phyloP scores from a whole-genome alignment of 2,329 filamentous ascomycete species.

The Lojkania enalia region DNA sequence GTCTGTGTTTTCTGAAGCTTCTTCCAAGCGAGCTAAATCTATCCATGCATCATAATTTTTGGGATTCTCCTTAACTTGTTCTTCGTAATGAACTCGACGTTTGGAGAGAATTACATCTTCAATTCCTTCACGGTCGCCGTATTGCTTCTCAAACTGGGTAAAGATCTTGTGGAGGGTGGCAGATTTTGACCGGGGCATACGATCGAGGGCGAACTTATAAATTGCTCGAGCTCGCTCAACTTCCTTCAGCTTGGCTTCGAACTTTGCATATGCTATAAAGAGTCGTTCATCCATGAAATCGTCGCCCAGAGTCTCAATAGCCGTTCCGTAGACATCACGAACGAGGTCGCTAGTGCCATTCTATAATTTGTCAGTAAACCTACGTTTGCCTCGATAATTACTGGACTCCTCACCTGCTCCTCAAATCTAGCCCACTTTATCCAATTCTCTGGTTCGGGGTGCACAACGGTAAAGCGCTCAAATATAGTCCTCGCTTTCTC shows the following conservation, averaged over 20 bases:
- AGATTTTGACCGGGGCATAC: constrained; percentile 84
- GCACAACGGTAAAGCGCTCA: constrained; percentile 84
- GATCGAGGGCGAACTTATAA: constrained; percentile 94
- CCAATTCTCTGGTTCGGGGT: constrained; percentile 95
- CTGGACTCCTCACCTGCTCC: too few relatives aligned
- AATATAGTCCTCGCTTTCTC: constrained; percentile 90
- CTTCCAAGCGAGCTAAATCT: constrained; percentile 89
- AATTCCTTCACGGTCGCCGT: constrained; percentile 87
- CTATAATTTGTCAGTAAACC: too few relatives aligned
- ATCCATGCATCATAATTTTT: constrained; percentile 99
- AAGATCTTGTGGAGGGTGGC: constrained; percentile 87
- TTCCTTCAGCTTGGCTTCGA: constrained; percentile 92
- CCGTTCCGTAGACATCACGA: constrained; percentile 84
- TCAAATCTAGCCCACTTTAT: constrained; percentile 99
- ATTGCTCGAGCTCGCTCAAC: constrained; percentile 92
- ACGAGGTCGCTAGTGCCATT: constrained; percentile 89
- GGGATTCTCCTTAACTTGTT: constrained; percentile 88
- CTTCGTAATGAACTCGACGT: constrained; percentile 88
- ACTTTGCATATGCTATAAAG: constrained; percentile 94
- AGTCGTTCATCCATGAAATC: constrained; percentile 96
- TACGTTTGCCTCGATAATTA: too few relatives aligned
- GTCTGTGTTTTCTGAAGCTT: constrained; percentile 73
- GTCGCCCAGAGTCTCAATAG: constrained; percentile 87
- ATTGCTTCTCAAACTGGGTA: constrained; percentile 98
- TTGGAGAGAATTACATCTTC: constrained; percentile 97